phyloP scores from a whole-genome alignment of 1,284 basidiomycete genomes.

The Boletellus deceptivus region DNA sequence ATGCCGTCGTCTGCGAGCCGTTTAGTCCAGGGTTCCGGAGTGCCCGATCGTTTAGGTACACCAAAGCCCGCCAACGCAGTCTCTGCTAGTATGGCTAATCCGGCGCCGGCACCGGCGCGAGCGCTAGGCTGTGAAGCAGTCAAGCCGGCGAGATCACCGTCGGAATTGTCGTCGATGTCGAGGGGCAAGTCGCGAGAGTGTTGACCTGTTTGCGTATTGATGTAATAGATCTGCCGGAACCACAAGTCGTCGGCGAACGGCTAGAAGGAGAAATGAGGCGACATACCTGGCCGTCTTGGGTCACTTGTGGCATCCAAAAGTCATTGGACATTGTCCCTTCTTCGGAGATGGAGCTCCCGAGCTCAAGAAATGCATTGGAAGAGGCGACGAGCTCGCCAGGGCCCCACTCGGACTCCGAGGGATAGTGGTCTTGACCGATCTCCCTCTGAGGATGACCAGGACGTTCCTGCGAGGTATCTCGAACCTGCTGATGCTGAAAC shows the following conservation, averaged over 20 bases:
- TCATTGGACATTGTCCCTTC: constrained; percentile 54
- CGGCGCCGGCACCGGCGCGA: constrained; percentile 52
- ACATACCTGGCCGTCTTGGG: constrained; percentile 69
- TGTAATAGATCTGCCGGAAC: constrained; percentile 77
- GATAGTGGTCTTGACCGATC: constrained; percentile 18
- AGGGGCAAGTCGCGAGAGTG: constrained; percentile 83
- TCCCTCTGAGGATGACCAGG: constrained; percentile 10
- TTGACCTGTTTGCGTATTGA: constrained; percentile 89
- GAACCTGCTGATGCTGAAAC: constrained; percentile 17
- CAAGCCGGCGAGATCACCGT: constrained; percentile 58
- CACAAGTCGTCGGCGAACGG: constrained; percentile 3
- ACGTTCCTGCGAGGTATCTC: constrained; percentile 12
- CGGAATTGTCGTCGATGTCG: constrained; percentile 59
- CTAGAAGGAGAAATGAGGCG: neutral
- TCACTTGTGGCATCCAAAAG: constrained; percentile 79
- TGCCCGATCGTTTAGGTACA: constrained; percentile 52
- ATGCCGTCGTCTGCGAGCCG: constrained; percentile 83
- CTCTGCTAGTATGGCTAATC: constrained; percentile 39
- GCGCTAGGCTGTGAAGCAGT: constrained; percentile 53
- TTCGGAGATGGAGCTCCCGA: constrained; percentile 11
- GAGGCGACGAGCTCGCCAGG: constrained; percentile 14
- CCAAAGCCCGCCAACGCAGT: constrained; percentile 53
- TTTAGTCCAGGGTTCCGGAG: constrained; percentile 77
- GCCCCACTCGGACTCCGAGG: constrained; percentile 28
- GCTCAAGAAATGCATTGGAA: constrained; percentile 27